phyloP scores from a whole-genome alignment of 768 basidiomycete species.

The Tubosaeta sp. region DNA sequence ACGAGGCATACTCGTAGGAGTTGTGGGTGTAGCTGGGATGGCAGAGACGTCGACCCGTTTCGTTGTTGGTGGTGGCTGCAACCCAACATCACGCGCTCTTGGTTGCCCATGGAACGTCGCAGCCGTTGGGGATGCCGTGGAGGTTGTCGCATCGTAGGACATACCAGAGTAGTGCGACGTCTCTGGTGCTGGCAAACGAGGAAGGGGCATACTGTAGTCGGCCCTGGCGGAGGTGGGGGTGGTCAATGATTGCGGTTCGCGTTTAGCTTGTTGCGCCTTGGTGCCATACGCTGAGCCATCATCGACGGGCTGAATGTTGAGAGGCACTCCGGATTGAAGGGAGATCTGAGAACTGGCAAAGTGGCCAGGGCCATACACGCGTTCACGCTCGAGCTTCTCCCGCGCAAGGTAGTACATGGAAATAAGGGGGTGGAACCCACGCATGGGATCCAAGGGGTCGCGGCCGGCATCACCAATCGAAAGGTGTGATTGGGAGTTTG shows the following conservation, averaged over 20 bases:
- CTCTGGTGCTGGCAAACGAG: conserved; percentile 75
- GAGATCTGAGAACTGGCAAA: conserved; percentile 92
- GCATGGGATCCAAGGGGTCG: conserved; percentile 73
- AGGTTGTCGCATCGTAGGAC: conserved; percentile 62
- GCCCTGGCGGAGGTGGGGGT: conserved; percentile 40
- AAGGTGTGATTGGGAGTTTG: conserved; percentile 54
- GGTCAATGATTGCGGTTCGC: conserved; percentile 24
- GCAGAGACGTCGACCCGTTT: conserved; percentile 30
- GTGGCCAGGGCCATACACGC: conserved; percentile 88
- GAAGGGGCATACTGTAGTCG: conserved; percentile 81
- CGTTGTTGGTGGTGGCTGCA: conserved; percentile 27
- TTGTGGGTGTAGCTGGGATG: conserved; percentile 25
- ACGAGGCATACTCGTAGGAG: conserved; percentile 43
- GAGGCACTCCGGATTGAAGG: conserved; percentile 33
- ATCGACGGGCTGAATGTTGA: conserved; percentile 17
- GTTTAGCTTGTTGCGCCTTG: conserved; percentile 32
- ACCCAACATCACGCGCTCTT: conserved; percentile 61
- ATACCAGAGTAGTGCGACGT: conserved; percentile 77
- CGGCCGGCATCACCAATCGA: conserved; percentile 45
- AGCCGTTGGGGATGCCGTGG: conserved; percentile 53
- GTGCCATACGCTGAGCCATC: conserved; percentile 15
- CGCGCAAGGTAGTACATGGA: conserved; percentile 95
- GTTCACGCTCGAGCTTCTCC: conserved; percentile 93
- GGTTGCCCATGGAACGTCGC: conserved; percentile 58
- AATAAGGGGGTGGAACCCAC: conserved; percentile 90